Evolutionary conservation across 495 filamentous ascomycete genomes (phyloP), one percentile per base, ranked within the genome.

Genomic region (Lasiosphaeria miniovina): DNA sequence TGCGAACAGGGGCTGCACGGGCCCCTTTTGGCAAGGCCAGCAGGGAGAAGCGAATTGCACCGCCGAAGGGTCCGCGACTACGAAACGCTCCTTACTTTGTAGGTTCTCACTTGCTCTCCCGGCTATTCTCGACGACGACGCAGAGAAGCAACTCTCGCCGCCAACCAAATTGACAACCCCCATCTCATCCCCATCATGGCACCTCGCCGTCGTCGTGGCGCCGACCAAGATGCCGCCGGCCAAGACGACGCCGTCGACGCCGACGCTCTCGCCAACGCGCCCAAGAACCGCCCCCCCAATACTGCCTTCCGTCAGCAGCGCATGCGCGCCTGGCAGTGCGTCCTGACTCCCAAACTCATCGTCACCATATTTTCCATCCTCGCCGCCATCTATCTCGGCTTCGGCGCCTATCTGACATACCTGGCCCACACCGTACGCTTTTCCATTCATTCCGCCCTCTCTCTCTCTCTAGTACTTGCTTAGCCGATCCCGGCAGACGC

Each of bases 241-340:
- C 61, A 67, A 36, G 68, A 68, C 53, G 62, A 61, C 58, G 17
- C 24, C 17, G 12, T 38, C 36, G 63, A 63, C 6, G 43, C 46
- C 4, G 49, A 51, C 32, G 64, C 24, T 24, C 24, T 68, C 43
- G 43, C 60, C 6, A 65, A 69, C 48, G 63, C 63, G 36, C 69
- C 56, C 45, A 73, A 73, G 62, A 73, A 70, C 63, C 63, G 69
- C 54, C 70, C 71, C 32, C 68, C 71, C 17, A 73, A 73, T 55
- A 73, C 71, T 3, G 71, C 71, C 34, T 71, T 73, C 55, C 71
- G 71, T 50, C 71, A 73, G 59, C 71, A 73, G 58, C 71, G 71
- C 61, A 71, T 73, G 68, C 67, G 65, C 36, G 71, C 71, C 56
- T 73, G 71, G 71, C 69, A 71, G 54, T 71, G 68, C 43, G 71